Evolutionary conservation across 139 green algal genomes (phyloP).

Genomic region (Chlamydomonas asymmetrica): DNA sequence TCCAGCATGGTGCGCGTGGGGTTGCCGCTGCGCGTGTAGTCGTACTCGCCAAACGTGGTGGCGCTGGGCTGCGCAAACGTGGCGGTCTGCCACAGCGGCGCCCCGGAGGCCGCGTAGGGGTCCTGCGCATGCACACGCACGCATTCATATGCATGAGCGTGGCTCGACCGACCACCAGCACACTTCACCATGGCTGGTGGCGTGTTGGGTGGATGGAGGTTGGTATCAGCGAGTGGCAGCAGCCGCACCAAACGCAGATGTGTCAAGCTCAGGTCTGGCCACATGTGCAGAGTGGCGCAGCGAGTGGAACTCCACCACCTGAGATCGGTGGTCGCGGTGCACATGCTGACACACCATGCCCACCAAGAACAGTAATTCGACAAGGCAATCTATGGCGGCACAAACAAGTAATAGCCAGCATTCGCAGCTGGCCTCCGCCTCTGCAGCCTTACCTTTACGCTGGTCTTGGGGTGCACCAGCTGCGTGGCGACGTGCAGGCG

Average conservation of each 20-base stretch:
- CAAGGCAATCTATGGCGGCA: too few relatives aligned
- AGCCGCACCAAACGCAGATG: too few relatives aligned
- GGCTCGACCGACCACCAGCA: too few relatives aligned
- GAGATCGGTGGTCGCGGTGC: too few relatives aligned
- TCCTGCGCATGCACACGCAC: constrained; percentile 53
- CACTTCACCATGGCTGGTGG: constrained; percentile 12
- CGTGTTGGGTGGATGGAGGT: not conserved
- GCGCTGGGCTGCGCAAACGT: constrained; percentile 83
- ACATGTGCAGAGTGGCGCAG: too few relatives aligned
- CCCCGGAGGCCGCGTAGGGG: constrained; percentile 75
- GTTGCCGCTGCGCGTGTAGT: constrained; percentile 98
- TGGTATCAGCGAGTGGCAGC: not conserved
- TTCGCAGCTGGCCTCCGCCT: not conserved
- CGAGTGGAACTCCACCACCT: too few relatives aligned
- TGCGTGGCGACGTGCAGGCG: constrained; percentile 43
- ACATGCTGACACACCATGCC: too few relatives aligned
- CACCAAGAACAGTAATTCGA: too few relatives aligned
- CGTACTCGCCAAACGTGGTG: constrained; percentile 84
- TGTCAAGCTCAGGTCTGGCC: too few relatives aligned
- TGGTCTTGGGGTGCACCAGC: constrained; percentile 45
- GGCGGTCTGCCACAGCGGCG: constrained; percentile 96
- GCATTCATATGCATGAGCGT: not conserved
- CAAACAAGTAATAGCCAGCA: not conserved
- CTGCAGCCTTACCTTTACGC: constrained; percentile 16
- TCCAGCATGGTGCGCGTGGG: constrained; percentile 85